Base-by-base conservation (phyloP, 2,329 filamentous ascomycete species). In the Sarocladiaceae sp. region DNA sequence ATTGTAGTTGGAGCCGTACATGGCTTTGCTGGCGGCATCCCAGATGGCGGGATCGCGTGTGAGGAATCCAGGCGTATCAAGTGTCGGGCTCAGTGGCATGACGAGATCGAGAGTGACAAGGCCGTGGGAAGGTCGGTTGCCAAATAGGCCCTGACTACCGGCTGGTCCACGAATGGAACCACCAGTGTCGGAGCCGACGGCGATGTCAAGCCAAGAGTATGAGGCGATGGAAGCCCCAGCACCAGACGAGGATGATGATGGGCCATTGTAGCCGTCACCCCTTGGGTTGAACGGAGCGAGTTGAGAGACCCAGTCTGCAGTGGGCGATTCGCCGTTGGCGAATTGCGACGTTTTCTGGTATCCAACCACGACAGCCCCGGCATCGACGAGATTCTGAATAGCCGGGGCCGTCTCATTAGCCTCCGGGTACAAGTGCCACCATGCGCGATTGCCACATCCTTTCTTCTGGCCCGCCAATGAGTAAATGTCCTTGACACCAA, bases 401-500 rank as follows among this genome's bases (percentile, higher is more conserved):
- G 75, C 69, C 0, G 75, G 62, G 0, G 75, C 78, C 1, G 78
- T 84, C 3, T 59, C 61, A 4, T 71, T 75, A 1, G 71, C 69
- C 1, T 72, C 62, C 2, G 73, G 71, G 54, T 83, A 82, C 2
- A 84, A 66, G 55, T 76, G 66, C 52, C 78, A 79, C 69, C 76
- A 86, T 1, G 82, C 80, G 36, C 79, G 69, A 57, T 80, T 84
- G 1, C 82, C 82, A 52, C 76, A 75, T 4, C 72, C 72, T 0
- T 75, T 82, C 31, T 74, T 74, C 2, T 83, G 62, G 2, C 83
- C 83, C 1, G 53, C 72, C 35, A 86, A 64, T 55, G 83, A 72
- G 58, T 75, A 82, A 44, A 84, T 80, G 57, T 87, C 84, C 62
- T 87, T 87, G 52, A 86, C 72, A 1, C 75, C 82, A 1, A 86